A percentile compares a stretch with the other conserved stretches of the same genome.
Conservation (phyloP, 495 filamentous ascomycete genomes). For the Aspergillus avenaceus region DNA sequence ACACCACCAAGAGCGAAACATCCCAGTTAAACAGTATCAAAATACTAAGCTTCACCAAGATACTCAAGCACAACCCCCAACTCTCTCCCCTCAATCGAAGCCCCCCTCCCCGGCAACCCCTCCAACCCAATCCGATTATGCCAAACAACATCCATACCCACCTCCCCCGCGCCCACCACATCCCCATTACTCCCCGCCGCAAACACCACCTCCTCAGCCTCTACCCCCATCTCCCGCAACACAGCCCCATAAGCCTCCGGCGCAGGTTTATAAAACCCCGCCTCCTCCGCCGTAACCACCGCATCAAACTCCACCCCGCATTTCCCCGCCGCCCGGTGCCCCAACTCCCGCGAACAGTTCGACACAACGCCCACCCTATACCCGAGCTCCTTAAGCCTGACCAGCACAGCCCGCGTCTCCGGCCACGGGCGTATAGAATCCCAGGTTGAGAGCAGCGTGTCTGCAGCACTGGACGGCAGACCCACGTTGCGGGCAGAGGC, state of each 20-base stretch:
- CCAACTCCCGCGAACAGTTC: constrained; percentile 27
- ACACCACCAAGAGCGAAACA: too few relatives aligned
- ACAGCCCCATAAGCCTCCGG: constrained; percentile 22
- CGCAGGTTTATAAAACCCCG: constrained; percentile 28
- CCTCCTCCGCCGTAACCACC: constrained; percentile 28
- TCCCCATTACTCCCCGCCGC: constrained; percentile 33
- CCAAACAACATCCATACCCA: constrained; percentile 33
- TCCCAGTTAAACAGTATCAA: too few relatives aligned
- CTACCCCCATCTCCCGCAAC: constrained; percentile 12
- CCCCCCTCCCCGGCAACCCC: constrained; percentile 9
- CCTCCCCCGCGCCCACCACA: constrained; percentile 25
- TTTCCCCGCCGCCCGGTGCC: constrained; percentile 12
- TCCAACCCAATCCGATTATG: constrained; percentile 27
- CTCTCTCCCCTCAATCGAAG: constrained; percentile 7
- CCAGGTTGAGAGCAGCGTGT: constrained; percentile 20
- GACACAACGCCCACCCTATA: constrained; percentile 26
- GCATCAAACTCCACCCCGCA: constrained; percentile 22
- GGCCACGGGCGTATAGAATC: constrained; percentile 25
- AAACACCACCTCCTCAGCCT: constrained; percentile 25
- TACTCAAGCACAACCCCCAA: not conserved
- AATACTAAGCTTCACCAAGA: not conserved
- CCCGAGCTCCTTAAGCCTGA: constrained; percentile 10
- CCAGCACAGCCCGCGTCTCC: constrained; percentile 15
- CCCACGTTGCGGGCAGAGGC: constrained; percentile 21
- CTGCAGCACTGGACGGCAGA: constrained; percentile 17